Evolutionary conservation across 73 alveolate genomes (phyloP), one percentile per base, ranked within the genome.

Genomic region (Loxodes magnus): DNA sequence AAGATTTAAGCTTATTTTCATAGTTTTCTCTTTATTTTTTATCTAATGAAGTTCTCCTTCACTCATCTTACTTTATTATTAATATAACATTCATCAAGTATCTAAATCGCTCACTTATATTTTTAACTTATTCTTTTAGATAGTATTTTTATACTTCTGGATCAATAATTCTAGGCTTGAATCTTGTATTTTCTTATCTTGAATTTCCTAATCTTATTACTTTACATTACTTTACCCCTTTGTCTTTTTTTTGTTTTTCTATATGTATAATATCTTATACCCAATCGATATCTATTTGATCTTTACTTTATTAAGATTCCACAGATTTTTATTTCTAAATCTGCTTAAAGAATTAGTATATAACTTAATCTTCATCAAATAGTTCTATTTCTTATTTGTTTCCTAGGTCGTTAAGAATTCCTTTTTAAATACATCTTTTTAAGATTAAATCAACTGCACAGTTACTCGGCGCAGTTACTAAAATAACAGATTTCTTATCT

Each of bases 361-460:
- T 31, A 44, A 43, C 69, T 43, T 53, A 44, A 15, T 21, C 4
- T 61, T 70, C 55, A 19, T 56, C 35, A 64, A 55, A 44, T 48
- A 55, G 51, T 16, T 65, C 64, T 43, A 43, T 33, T 35, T 71
- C 65, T 10, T 4, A 39, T 67, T n/a, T 5, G 30, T 43, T 36
- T 21, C 73, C 67, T 28, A 54, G 46, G 14, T 74, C 50, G 36
- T 65, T 42, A 24, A 31, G 59, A 29, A 77, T 21, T 16, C 83
- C 83, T 26, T 30, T 56, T 9, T 60, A 56, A 26, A 75, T 77
- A 14, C 73, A 58, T 44, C 98, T 50, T 0, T 72, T 63, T 20
- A 87, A 59, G 10, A 90, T 72, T 55, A 81, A 95, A 61, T 90
- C 98, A 10, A 85, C 70, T 1, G 96, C 98, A 4, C 96, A 88